Evolutionary conservation across 1,284 basidiomycete species (phyloP).

Genomic region (Coniophora puteana): DNA sequence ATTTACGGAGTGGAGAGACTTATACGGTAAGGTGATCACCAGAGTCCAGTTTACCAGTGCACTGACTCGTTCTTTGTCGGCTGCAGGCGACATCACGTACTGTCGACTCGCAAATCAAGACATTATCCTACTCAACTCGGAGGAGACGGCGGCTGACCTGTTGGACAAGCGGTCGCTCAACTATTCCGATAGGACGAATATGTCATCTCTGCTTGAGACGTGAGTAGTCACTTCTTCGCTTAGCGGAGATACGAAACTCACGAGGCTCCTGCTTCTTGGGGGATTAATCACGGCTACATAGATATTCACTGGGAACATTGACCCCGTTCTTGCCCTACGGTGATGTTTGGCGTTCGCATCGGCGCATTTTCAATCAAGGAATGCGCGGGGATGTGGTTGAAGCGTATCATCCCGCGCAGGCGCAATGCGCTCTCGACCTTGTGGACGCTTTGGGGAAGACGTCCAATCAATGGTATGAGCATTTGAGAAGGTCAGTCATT

Average conservation of each 20-base stretch:
- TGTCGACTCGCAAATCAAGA: conserved; percentile 23
- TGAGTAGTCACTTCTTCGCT: too few relatives aligned
- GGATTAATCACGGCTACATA: too few relatives aligned
- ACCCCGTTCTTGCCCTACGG: conserved; percentile 27
- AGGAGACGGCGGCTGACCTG: conserved; percentile 27
- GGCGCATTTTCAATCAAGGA: conserved; percentile 29
- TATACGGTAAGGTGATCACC: conserved; percentile 22
- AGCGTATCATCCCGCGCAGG: conserved; percentile 22
- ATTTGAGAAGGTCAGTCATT: conserved; percentile 17
- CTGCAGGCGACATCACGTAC: conserved; percentile 23
- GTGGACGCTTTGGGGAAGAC: conserved; percentile 17
- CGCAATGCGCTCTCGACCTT: conserved; percentile 13
- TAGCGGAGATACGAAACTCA: too few relatives aligned
- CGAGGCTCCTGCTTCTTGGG: too few relatives aligned
- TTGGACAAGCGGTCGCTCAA: conserved; percentile 29
- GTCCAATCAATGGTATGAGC: conserved; percentile 18
- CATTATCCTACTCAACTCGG: conserved; percentile 28
- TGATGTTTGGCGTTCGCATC: conserved; percentile 27
- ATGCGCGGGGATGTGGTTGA: conserved; percentile 24
- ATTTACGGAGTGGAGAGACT: conserved; percentile 25
- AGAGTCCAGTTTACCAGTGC: too few relatives aligned
- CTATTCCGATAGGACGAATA: conserved; percentile 33
- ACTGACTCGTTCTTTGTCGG: too few relatives aligned
- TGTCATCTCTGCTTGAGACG: too few relatives aligned
- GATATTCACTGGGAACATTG: too few relatives aligned